A percentile compares a stretch with the other conserved stretches of the same genome.
phyloP scores from a whole-genome alignment of 2,329 filamentous ascomycete species.

The Fusarium udum region DNA sequence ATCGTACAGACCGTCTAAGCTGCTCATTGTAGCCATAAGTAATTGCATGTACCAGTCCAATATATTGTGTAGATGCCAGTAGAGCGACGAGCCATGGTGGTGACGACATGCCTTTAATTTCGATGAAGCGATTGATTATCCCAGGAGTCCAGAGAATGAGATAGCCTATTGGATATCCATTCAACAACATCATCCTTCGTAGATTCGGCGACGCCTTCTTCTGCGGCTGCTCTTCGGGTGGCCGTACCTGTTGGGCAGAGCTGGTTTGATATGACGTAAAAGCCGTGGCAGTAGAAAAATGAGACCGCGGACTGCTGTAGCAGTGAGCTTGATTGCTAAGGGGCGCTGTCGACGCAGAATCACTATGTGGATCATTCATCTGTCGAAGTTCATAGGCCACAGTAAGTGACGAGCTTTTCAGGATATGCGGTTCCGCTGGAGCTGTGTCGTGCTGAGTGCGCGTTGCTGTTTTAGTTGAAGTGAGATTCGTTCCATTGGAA shows the following conservation, averaged over 20 bases:
- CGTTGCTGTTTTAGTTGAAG: neutral
- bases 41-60: neutral
- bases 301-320: neutral
- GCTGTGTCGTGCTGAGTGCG: neutral
- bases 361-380: neutral
- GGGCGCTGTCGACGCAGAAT: neutral
- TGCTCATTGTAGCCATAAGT: neutral
- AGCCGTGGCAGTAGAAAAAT: neutral
- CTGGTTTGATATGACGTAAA: no score
- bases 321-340: neutral
- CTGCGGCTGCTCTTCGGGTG: neutral
- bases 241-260: no score
- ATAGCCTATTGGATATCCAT: neutral
- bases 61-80: neutral
- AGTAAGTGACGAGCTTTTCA: neutral
- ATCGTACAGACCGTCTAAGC: neutral
- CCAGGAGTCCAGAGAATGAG: neutral
- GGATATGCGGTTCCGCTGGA: neutral
- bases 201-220: neutral
- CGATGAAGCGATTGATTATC: neutral
- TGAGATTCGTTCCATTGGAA: neutral
- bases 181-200: neutral
- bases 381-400: neutral
- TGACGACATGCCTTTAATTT: neutral
- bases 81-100: neutral